Conservation (phyloP, 179 eudicot genomes). For the Gypsophila paniculata region DNA sequence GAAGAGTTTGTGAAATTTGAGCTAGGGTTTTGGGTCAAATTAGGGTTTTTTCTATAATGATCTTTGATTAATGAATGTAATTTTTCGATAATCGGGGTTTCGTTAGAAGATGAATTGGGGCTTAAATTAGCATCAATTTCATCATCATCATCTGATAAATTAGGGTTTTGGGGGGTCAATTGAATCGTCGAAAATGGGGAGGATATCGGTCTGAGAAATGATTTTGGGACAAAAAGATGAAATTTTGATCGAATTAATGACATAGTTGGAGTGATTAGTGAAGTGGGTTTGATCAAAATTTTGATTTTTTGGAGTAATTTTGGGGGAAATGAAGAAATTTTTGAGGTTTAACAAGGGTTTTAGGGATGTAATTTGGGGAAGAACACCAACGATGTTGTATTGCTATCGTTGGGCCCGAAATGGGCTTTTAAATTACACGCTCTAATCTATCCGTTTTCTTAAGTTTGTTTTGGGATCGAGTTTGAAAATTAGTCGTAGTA, state of each 20-base stretch:
- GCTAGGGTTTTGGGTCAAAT: conserved; percentile 33
- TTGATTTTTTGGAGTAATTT: background rate
- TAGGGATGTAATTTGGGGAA: background rate
- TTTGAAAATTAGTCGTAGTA: too few species aligned
- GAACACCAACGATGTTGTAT: too few species aligned
- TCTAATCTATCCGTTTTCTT: too few species aligned
- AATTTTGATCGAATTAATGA: conserved; percentile 35
- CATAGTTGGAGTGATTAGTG: conserved; percentile 23
- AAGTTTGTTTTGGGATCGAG: too few species aligned
- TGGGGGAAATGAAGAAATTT: background rate
- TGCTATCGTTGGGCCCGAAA: too few species aligned
- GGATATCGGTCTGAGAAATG: conserved; percentile 30
- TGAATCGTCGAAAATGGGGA: conserved; percentile 19
- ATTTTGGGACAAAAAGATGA: conserved; percentile 24
- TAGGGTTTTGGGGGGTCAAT: conserved; percentile 9
- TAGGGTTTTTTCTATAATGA: conserved; percentile 67
- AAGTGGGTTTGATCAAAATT: conserved; percentile 2
- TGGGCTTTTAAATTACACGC: too few species aligned
- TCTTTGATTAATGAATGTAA: conserved; percentile 57
- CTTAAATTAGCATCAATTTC: background rate
- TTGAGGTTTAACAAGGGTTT: conserved; percentile 9
- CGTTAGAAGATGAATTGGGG: conserved; percentile 30
- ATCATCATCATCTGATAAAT: conserved; percentile 10
- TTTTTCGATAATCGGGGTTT: conserved; percentile 38
- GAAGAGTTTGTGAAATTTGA: conserved; percentile 41